A percentile compares a stretch with the other conserved stretches of the same genome.
Evolutionary conservation across 2,329 filamentous ascomycete genomes (phyloP).

Genomic region (Colletotrichum tropicale): DNA sequence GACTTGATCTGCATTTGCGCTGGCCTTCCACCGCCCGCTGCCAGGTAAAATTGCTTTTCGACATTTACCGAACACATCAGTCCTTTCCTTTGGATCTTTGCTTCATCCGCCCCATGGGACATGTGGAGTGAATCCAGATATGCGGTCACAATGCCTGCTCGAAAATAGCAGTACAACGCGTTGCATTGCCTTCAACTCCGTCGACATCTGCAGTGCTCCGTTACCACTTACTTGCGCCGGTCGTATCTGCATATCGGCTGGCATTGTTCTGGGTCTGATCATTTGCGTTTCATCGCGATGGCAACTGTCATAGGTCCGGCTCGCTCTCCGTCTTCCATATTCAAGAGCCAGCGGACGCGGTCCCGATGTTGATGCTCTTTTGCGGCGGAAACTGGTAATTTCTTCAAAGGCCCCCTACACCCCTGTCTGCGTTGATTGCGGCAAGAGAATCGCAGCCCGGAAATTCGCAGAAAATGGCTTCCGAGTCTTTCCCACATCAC

Average conservation of each 20-base stretch:
- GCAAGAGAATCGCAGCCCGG: not conserved
- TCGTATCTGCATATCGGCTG: not conserved
- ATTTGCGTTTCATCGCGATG: not conserved
- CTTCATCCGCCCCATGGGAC: not conserved
- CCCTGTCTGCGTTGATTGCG: not conserved
- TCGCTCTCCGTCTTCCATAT: not conserved
- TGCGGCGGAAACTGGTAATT: not conserved
- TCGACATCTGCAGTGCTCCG: not conserved
- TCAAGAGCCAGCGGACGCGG: not conserved
- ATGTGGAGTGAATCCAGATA: not conserved
- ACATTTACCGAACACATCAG: not conserved
- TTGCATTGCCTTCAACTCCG: not conserved
- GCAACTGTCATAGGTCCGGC: not conserved
- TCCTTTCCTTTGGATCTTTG: not conserved
- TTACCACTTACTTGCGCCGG: not conserved
- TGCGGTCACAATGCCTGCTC: not conserved
- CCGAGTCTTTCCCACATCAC: not conserved
- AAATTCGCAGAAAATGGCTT: not conserved
- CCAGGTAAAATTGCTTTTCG: not conserved
- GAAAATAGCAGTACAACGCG: not conserved
- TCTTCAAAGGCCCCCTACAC: not conserved
- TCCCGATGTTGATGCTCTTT: not conserved
- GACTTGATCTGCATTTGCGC: not conserved
- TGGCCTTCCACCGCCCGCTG: not conserved
- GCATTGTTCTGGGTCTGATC: not conserved